phyloP scores from a whole-genome alignment of 2,329 filamentous ascomycete species.

The Elsinoe arachidis region DNA sequence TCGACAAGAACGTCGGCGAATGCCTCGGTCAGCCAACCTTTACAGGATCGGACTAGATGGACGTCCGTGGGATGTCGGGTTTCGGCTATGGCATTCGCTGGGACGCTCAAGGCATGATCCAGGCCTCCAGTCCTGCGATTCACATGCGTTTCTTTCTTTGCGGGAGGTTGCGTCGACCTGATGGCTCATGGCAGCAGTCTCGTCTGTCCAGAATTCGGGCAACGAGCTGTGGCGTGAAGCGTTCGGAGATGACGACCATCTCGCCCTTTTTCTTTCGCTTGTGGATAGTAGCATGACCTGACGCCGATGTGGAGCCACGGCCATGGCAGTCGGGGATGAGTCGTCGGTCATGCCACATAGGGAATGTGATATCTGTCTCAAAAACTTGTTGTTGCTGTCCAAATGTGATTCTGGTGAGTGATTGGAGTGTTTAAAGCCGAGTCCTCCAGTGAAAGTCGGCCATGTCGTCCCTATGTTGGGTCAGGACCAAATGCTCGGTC shows the following conservation, averaged over 20 bases:
- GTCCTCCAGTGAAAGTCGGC: too few species aligned
- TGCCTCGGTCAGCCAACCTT: slow-evolving; percentile 24
- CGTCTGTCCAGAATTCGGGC: too few species aligned
- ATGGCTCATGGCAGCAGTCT: too few species aligned
- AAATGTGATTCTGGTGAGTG: too few species aligned
- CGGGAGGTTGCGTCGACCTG: not conserved
- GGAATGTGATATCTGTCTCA: not conserved
- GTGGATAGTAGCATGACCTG: not conserved
- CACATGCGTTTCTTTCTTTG: not conserved
- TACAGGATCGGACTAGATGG: slow-evolving; percentile 12
- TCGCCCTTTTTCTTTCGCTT: not conserved
- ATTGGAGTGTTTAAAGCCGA: too few species aligned
- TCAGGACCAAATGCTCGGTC: too few species aligned
- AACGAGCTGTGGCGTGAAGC: not conserved
- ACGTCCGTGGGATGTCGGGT: not conserved
- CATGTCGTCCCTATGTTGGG: too few species aligned
- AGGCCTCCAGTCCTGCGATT: too few species aligned
- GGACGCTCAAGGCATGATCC: too few species aligned
- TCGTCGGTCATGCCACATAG: not conserved
- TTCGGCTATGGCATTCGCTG: too few species aligned
- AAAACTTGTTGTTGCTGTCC: too few species aligned
- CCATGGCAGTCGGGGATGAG: not conserved
- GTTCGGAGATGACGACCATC: not conserved
- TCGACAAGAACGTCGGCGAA: slow-evolving; percentile 42
- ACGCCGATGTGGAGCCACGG: not conserved